Evolutionary conservation across 345 rosid genomes (phyloP).

Genomic region (Anastatica hierochuntica): DNA sequence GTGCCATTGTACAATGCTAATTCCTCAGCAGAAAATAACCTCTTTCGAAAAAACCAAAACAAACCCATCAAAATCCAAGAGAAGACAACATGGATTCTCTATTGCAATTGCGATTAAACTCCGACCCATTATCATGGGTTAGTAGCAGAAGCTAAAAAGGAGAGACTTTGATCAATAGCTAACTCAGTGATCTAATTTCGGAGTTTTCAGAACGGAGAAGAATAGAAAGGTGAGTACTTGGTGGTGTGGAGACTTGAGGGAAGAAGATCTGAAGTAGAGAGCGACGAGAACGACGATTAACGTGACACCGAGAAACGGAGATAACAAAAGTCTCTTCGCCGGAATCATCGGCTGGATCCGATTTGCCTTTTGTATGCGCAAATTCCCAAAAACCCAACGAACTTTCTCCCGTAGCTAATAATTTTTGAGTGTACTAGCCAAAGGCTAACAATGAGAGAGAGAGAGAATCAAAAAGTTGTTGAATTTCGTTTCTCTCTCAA

Average conservation of each 20-base stretch:
- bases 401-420: not conserved
- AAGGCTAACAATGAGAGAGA: too few relatives aligned
- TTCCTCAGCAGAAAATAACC: conserved; percentile 58
- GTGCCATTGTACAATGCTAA: conserved; percentile 74
- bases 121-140: too few relatives aligned
- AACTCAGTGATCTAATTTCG: too few relatives aligned
- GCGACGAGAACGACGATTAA: conserved; percentile 39
- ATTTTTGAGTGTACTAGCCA: too few relatives aligned
- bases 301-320: conserved; percentile 37
- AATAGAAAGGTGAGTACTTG: conserved; percentile 28
- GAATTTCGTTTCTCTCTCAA: too few relatives aligned
- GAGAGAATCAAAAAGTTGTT: too few relatives aligned
- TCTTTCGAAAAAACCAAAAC: conserved; percentile 38
- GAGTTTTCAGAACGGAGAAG: not conserved
- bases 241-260: conserved; percentile 24
- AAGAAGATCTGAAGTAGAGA: conserved; percentile 34
- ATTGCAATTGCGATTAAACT: too few relatives aligned
- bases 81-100: not conserved
- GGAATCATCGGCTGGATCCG: conserved; percentile 20
- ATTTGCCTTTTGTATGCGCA: not conserved
- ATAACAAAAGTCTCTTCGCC: conserved; percentile 16
- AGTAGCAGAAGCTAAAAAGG: too few relatives aligned
- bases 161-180: too few relatives aligned
- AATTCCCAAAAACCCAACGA: not conserved
- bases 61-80: not conserved